phyloP scores from a whole-genome alignment of 2,329 filamentous ascomycete species.

The Aspergillus sp. region DNA sequence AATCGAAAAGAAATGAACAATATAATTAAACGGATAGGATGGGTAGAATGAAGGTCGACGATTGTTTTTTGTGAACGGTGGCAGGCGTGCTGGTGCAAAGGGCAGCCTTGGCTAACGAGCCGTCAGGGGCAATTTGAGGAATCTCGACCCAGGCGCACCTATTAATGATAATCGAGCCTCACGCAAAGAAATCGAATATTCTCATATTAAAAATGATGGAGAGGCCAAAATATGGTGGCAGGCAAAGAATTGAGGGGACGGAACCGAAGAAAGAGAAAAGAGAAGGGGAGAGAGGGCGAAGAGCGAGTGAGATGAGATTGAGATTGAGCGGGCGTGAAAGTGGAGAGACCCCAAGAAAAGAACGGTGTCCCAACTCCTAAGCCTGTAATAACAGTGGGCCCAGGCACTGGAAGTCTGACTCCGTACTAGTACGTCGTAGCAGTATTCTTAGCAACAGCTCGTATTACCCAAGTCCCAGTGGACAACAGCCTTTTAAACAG shows the following conservation, averaged over 20 bases:
- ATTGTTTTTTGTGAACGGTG: not conserved
- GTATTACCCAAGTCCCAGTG: not conserved
- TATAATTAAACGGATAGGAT: not conserved
- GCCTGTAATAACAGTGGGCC: constrained; percentile 2
- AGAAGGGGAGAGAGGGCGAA: constrained; percentile 15
- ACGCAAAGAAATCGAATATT: constrained; percentile 3
- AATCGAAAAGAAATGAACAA: not conserved
- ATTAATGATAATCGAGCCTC: constrained; percentile 12
- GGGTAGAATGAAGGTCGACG: not conserved
- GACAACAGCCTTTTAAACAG: not conserved
- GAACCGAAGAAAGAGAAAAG: constrained; percentile 14
- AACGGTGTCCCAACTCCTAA: constrained; percentile 1
- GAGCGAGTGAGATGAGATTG: constrained; percentile 23
- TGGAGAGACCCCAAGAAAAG: constrained; percentile 6
- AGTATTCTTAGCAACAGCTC: constrained; percentile 1
- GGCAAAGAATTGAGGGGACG: constrained; percentile 3
- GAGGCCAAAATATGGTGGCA: constrained; percentile 7
- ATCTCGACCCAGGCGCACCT: not conserved
- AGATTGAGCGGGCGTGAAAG: constrained; percentile 19
- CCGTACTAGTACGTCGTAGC: not conserved
- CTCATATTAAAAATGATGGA: constrained; percentile 10
- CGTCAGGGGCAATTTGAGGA: not conserved
- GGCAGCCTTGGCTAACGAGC: not conserved
- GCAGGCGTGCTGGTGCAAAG: not conserved
- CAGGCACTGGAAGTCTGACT: not conserved